phyloP scores from a whole-genome alignment of 768 basidiomycete species.

The Suillus decipiens region DNA sequence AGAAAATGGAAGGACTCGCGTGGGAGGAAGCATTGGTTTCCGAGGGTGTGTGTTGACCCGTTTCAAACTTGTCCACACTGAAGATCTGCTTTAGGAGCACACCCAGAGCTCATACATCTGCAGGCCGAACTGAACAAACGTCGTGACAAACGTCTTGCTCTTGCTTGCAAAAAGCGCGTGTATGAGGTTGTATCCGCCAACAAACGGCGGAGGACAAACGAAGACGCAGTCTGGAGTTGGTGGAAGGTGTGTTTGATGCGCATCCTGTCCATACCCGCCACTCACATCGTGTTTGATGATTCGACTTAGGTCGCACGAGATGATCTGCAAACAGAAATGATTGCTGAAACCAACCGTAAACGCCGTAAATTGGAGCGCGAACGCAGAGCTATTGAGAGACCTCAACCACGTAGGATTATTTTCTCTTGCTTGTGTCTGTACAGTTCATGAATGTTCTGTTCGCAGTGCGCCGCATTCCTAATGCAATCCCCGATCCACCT shows the following conservation, averaged over 20 bases:
- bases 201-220: slow-evolving; percentile 67
- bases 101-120: slow-evolving; percentile 84
- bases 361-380: slow-evolving; percentile 84
- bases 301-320: slow-evolving; percentile 65
- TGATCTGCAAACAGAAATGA: slow-evolving; percentile 82
- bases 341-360: slow-evolving; percentile 87
- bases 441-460: slow-evolving; percentile 2
- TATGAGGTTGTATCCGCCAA: slow-evolving; percentile 66
- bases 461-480: slow-evolving; percentile 64
- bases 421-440: slow-evolving; percentile 3
- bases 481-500: slow-evolving; percentile 49
- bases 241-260: slow-evolving; percentile 69
- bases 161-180: slow-evolving; percentile 73
- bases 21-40: slow-evolving; percentile 85
- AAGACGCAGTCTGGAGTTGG: slow-evolving; percentile 82
- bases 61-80: slow-evolving; percentile 6
- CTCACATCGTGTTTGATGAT: neutral
- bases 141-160: slow-evolving; percentile 76
- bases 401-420: slow-evolving; percentile 60
- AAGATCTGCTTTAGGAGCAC: slow-evolving; percentile 53
- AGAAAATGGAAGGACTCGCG: slow-evolving; percentile 89
- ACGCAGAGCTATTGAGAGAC: slow-evolving; percentile 74
- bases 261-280: neutral
- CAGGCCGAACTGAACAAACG: slow-evolving; percentile 78
- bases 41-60: slow-evolving; percentile 53